phyloP scores from a whole-genome alignment of 345 rosid species.

The Arabidopsis thaliana region TAIR10.1 NC_003070.9:10773001-10773500 shows the following conservation, averaged over 20 bases:
- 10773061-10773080: constrained; percentile 53
- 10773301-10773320: constrained; percentile 2
- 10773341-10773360: constrained; percentile 81
- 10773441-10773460: constrained; percentile 99
- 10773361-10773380: constrained; percentile 94
- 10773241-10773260: constrained; percentile 10
- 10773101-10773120: constrained; percentile 97
- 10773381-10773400: constrained; percentile 92
- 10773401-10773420: constrained; percentile 92
- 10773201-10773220: constrained; percentile 13
- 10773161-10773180: constrained; percentile 97
- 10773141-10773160: constrained; percentile 87
- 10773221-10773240: constrained; percentile 8
- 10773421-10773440: constrained; percentile 97
- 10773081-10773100: constrained; percentile 98
- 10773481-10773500: constrained; percentile 95
- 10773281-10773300: constrained; percentile 14
- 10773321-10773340: background rate
- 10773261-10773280: constrained; percentile 25
- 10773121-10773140: constrained; percentile 99
- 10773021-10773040: constrained; percentile 13
- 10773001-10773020: background rate
- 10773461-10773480: constrained; percentile 98
- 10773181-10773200: constrained; percentile 83
- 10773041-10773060: constrained; percentile 1